These are phyloP conservation scores for Limtongia smithiae DNA, from an alignment of 805 yeast species.

Conservation along the genomic window DNA sequence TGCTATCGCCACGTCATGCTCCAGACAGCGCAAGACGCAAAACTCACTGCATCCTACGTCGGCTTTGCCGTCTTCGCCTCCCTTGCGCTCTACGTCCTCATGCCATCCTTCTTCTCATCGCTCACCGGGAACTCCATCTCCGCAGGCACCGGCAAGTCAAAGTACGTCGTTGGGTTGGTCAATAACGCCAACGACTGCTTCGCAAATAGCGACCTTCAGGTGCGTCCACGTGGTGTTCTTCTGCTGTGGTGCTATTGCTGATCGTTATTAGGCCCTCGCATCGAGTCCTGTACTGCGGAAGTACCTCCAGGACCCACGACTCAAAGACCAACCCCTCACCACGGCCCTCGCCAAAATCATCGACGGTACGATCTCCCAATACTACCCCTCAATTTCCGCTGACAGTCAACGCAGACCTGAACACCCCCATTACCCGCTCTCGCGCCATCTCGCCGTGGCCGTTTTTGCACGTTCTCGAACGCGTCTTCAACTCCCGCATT, in stretches of 20 bases:
- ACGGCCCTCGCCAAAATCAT: constrained; percentile 23
- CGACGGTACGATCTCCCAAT: neutral
- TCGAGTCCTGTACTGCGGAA: constrained; percentile 15
- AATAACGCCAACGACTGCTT: constrained; percentile 87
- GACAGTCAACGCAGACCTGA: constrained; percentile 43
- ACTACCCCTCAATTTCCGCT: neutral
- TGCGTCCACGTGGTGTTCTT: neutral
- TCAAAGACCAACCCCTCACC: constrained; percentile 20
- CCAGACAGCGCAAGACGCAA: constrained; percentile 15
- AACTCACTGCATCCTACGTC: constrained; percentile 13
- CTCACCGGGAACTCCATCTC: constrained; percentile 2
- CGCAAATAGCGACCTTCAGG: constrained; percentile 86
- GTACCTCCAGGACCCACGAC: constrained; percentile 15
- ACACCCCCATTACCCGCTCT: constrained; percentile 54
- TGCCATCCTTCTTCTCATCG: constrained; percentile 33
- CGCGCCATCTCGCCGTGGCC: constrained; percentile 73
- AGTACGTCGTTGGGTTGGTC: constrained; percentile 72
- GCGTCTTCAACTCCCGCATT: constrained; percentile 65
- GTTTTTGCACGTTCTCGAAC: constrained; percentile 67
- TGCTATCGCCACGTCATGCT: too few species aligned
- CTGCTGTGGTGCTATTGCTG: neutral
- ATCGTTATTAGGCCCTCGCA: constrained; percentile 20
- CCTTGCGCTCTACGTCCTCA: constrained; percentile 36
- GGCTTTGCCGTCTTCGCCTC: constrained; percentile 17
- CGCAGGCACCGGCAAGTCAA: constrained; percentile 8